Percentiles rank a stretch among this genome's conserved stretches.
Evolutionary conservation across 2,329 filamentous ascomycete genomes (phyloP).

Genomic region (Penicillium italicum): DNA sequence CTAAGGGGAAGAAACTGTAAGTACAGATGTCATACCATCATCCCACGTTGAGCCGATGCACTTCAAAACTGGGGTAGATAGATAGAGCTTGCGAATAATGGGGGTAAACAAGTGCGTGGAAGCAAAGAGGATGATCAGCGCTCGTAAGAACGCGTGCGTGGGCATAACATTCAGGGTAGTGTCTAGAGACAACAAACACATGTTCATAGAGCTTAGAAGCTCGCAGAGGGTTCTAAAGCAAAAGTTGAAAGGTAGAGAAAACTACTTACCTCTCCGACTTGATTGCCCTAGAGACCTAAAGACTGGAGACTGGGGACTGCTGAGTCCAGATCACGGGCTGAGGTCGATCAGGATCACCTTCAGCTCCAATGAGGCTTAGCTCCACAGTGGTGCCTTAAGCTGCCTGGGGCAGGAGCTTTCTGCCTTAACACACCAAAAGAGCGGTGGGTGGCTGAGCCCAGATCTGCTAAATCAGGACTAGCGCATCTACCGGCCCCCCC

Average conservation of each 20-base stretch:
- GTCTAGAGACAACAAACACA: conserved; percentile 8
- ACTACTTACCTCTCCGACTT: conserved; percentile 5
- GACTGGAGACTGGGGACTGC: conserved; percentile 14
- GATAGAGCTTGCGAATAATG: conserved; percentile 14
- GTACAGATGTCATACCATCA: conserved; percentile 21
- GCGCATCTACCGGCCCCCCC: conserved; percentile 13
- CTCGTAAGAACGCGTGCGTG: conserved; percentile 35
- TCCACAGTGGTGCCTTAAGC: neutral
- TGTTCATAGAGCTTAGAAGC: neutral
- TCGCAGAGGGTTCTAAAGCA: neutral
- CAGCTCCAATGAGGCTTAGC: conserved; percentile 8
- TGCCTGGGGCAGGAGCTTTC: neutral
- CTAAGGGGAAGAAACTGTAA: conserved; percentile 10
- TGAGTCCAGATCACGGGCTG: conserved; percentile 19
- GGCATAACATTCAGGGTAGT: conserved; percentile 28
- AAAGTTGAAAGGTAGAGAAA: neutral
- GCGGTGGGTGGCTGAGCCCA: conserved; percentile 10
- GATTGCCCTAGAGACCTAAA: conserved; percentile 7
- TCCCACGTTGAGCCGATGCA: neutral
- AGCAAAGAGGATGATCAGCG: conserved; percentile 30
- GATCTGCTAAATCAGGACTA: conserved; percentile 7
- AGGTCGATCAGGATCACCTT: conserved; percentile 12
- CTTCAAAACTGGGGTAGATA: conserved; percentile 10
- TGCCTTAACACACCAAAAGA: conserved; percentile 1
- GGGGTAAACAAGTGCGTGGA: conserved; percentile 38